phyloP scores from a whole-genome alignment of 2,329 filamentous ascomycete genomes.

The Phyllosticta ampelicida region DNA sequence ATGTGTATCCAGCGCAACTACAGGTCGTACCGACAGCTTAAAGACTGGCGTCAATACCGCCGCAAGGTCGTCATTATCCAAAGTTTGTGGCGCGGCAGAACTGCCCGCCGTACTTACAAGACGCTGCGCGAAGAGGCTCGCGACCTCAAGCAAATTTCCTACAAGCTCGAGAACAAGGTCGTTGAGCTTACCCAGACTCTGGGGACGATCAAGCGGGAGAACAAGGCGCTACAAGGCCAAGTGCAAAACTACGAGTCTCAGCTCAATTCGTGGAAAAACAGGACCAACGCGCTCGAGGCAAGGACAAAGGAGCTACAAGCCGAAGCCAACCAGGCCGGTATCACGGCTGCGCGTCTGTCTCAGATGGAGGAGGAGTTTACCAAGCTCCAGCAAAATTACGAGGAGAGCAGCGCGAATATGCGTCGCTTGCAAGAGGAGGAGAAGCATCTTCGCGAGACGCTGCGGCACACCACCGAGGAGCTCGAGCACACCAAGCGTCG shows the following conservation, averaged over 20 bases:
- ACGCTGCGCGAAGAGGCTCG: slow-evolving; percentile 85
- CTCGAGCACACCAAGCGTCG: slow-evolving; percentile 68
- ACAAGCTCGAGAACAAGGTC: slow-evolving; percentile 99
- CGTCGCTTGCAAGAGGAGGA: slow-evolving; percentile 94
- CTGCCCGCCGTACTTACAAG: slow-evolving; percentile 78
- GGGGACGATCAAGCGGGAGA: slow-evolving; percentile 85
- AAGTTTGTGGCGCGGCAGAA: slow-evolving; percentile 80
- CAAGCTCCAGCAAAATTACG: slow-evolving; percentile 77
- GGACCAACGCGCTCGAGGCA: slow-evolving; percentile 80
- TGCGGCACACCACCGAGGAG: slow-evolving; percentile 69
- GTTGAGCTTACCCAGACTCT: slow-evolving; percentile 93
- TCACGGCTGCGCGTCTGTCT: slow-evolving; percentile 78
- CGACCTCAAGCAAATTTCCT: slow-evolving; percentile 98
- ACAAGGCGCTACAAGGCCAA: slow-evolving; percentile 78
- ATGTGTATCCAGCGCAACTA: slow-evolving; percentile 83
- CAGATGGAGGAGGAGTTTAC: slow-evolving; percentile 95
- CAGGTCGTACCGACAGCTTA: slow-evolving; percentile 68
- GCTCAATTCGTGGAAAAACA: slow-evolving; percentile 89
- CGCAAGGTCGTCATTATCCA: slow-evolving; percentile 83
- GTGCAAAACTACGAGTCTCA: slow-evolving; percentile 94
- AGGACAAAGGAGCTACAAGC: slow-evolving; percentile 88
- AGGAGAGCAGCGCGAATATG: slow-evolving; percentile 81
- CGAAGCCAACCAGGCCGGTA: slow-evolving; percentile 95
- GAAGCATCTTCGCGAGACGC: slow-evolving; percentile 68
- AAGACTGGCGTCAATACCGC: slow-evolving; percentile 77